These are phyloP conservation scores for Paraglomus occultum DNA, from an alignment of 192 early-diverging fungal species.

Conservation along the genomic window DNA sequence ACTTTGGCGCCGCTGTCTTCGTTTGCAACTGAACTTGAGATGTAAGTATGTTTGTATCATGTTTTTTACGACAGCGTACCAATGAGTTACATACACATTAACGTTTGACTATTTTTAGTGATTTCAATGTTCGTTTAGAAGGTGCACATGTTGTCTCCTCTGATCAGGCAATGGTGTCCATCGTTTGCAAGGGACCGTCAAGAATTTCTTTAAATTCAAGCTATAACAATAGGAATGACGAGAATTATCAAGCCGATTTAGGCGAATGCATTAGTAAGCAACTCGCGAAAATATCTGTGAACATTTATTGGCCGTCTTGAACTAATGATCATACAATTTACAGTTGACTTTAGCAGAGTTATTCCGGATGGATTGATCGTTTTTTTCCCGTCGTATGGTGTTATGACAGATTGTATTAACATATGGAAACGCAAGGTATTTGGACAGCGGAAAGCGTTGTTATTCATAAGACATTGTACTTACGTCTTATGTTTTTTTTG, in stretches of 20 bases:
- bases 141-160: constrained; percentile 56
- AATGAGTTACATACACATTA: neutral
- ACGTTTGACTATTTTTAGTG: constrained; percentile 1
- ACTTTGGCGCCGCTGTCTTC: constrained; percentile 60
- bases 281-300: neutral
- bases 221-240: constrained; percentile 36
- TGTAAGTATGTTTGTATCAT: constrained; percentile 30
- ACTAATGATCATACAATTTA: neutral
- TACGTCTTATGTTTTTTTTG: neutral
- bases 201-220: constrained; percentile 42
- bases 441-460: neutral
- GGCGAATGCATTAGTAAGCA: constrained; percentile 33
- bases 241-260: constrained; percentile 44
- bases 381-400: constrained; percentile 52
- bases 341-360: constrained; percentile 41
- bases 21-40: constrained; percentile 56
- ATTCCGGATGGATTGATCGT: constrained; percentile 54
- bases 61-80: neutral
- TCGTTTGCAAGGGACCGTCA: constrained; percentile 43
- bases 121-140: constrained; percentile 47
- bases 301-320: constrained; percentile 9
- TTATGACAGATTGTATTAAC: constrained; percentile 42
- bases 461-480: neutral
- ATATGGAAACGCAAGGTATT: constrained; percentile 34
- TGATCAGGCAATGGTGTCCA: constrained; percentile 49